Evolutionary conservation across 1,284 basidiomycete genomes (phyloP), one percentile per base, ranked within the genome.

Genomic region (Pseudozyma sp.): DNA sequence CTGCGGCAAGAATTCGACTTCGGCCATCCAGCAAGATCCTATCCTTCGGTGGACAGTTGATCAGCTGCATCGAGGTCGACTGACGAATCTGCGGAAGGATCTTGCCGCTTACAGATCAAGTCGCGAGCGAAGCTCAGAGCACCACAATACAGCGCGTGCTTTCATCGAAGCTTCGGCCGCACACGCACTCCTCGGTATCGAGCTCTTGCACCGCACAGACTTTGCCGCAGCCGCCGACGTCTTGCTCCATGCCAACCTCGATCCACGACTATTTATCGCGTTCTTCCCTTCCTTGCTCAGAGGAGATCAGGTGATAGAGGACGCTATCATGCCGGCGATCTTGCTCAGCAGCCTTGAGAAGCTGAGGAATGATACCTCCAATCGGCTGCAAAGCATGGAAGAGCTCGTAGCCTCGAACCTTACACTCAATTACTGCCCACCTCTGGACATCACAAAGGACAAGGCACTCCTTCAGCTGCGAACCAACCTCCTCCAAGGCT

Each of bases 351-450:
- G 39, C 19, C 47, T 71, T 13, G 51, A 47, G 2, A 54, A 48
- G 44, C 31, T 66, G 43, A 58, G 48, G 29, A 7, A 4, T 17
- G 33, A 54, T n/a, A 43, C 49, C 5, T 9, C 29, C 13, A 24
- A 55, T 24, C 33, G 39, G 42, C 51, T 50, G 4, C 49, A 62
- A 24, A 68, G 50, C 49, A 50, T 76, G 5, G 68, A 76, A 2
- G 59, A 57, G 0, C 33, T 69, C 13, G 45, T 78, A 11, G 24
- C 6, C 5, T 54, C 60, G 19, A 79, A 78, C 44, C 58, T 82
- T 35, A 43, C 30, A 0, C 37, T 68, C 24, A 82, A 80, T 48
- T 82, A 83, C 43, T 58, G 55, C 2, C 77, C 80, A 7, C 68
- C 65, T 0, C 34, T 81, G 45, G 53, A 72, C 5, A 33, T 67